Base-by-base conservation (phyloP, 768 basidiomycete genomes). In the Pleurotus eryngii region DNA sequence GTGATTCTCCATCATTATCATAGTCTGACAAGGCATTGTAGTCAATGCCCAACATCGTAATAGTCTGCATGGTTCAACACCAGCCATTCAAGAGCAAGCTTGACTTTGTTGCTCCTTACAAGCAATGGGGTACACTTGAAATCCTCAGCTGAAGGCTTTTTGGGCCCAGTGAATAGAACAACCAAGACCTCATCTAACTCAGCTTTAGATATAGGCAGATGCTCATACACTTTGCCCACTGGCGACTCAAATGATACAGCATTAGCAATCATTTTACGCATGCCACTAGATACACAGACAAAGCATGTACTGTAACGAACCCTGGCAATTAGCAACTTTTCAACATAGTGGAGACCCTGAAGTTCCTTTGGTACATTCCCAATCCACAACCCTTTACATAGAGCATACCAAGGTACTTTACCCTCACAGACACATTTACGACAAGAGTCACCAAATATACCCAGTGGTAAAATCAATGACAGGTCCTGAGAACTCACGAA, bases 341-440 rank as follows among this genome's bases (percentile, higher is more conserved):
- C 72, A 11, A 57, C 50, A 50, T 60, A 70, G 12, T 27, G 59
- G 1, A 74, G 57, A 12, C 45, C 30, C 22, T 57, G n/a, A 11
- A 74, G 47, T 39, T 63, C 62, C 4, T 15, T 0, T 9, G 68
- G 72, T 4, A 70, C 63, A 4, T 66, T 59, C 7, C 72, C 72
- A 11, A 73, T 6, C 70, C 71, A 73, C 2, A 72, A 46, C 1
- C 70, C 70, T 64, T 70, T 68, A 1, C 68, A 69, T 15, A 73
- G 48, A 4, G 67, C 57, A 43, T 57, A 27, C 17, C 38, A 20
- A 11, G 67, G 65, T 14, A 50, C 43, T 27, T 56, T 63, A n/a
- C 40, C 49, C 12, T 55, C 57, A 12, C 27, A 15, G 5, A 63
- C 15, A 35, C 17, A 37, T 22, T 14, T 56, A 18, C 47, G 30